A percentile compares a stretch with the other conserved stretches of the same genome.
Conservation (phyloP, 352 stramenopile genomes). For the Pythium oligandrum region DNA sequence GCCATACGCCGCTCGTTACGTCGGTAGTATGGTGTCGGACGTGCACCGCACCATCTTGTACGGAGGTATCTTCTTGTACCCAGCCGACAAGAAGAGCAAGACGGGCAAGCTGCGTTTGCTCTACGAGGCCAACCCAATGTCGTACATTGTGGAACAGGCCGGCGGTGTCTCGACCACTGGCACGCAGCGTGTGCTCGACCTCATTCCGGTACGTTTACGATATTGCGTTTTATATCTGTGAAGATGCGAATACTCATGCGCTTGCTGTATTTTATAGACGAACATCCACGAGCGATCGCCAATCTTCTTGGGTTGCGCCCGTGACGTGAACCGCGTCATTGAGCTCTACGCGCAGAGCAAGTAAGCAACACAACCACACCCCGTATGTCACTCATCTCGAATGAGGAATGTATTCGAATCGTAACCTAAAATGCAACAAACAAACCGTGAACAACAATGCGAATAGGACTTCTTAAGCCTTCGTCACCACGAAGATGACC, state of each 20-base stretch:
- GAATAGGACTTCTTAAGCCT: no score
- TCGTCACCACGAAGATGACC: no score
- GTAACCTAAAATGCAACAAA: no score
- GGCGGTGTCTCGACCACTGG: constrained; percentile 95
- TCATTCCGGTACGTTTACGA: constrained; percentile 87
- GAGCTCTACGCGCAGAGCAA: constrained; percentile 68
- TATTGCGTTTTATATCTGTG: constrained; percentile 2
- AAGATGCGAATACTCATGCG: neutral
- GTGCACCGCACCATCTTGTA: constrained; percentile 99
- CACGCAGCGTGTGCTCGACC: constrained; percentile 90
- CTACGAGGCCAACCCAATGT: constrained; percentile 99
- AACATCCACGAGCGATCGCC: constrained; percentile 97
- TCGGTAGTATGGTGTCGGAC: constrained; percentile 98
- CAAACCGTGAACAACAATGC: no score
- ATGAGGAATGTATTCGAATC: no score
- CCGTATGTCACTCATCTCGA: no score
- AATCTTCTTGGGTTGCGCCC: constrained; percentile 95
- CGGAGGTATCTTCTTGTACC: constrained; percentile 98
- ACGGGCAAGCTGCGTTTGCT: constrained; percentile 96
- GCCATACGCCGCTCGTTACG: constrained; percentile 91
- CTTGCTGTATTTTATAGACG: constrained; percentile 31
- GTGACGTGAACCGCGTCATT: constrained; percentile 79
- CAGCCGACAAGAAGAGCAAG: constrained; percentile 91
- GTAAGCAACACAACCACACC: no score
- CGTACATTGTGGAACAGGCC: constrained; percentile 97